Evolutionary conservation across 768 basidiomycete species (phyloP).

Genomic region (Baorangia bicolor): DNA sequence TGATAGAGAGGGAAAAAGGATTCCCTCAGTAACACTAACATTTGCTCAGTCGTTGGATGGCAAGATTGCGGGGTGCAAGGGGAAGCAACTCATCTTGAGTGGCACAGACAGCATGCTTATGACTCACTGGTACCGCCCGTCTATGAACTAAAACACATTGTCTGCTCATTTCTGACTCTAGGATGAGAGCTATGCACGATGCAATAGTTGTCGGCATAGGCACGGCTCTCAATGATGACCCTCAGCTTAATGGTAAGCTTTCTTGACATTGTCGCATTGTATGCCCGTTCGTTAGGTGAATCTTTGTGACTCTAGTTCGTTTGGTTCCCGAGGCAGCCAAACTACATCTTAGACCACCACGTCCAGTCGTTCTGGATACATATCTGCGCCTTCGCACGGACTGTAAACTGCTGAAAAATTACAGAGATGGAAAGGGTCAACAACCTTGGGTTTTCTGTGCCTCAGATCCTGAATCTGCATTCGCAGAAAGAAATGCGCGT

Average conservation of each 20-base stretch:
- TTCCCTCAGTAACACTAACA: slow-evolving; percentile 74
- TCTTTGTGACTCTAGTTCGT: slow-evolving; percentile 42
- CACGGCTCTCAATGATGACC: slow-evolving; percentile 89
- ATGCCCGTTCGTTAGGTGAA: background rate
- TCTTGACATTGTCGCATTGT: background rate
- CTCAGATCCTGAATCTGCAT: background rate
- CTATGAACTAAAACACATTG: background rate
- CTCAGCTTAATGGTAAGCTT: slow-evolving; percentile 83
- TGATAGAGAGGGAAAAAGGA: slow-evolving; percentile 18
- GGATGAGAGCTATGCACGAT: slow-evolving; percentile 92
- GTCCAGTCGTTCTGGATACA: slow-evolving; percentile 83
- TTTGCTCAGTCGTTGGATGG: slow-evolving; percentile 88
- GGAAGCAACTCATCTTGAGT: slow-evolving; percentile 78
- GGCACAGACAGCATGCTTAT: slow-evolving; percentile 86
- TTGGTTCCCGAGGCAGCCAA: slow-evolving; percentile 45
- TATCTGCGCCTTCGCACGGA: slow-evolving; percentile 60
- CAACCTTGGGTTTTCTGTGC: slow-evolving; percentile 74
- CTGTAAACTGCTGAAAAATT: slow-evolving; percentile 74
- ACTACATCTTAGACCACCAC: slow-evolving; percentile 52
- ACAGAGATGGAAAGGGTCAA: slow-evolving; percentile 52
- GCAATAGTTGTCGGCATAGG: slow-evolving; percentile 90
- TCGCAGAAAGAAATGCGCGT: slow-evolving; percentile 31
- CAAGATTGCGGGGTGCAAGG: slow-evolving; percentile 76
- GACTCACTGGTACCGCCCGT: slow-evolving; percentile 77
- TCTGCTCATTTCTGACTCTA: slow-evolving; percentile 30